Base-by-base conservation (phyloP, 192 early-diverging fungal genomes). In the Coemansia sp. region DNA sequence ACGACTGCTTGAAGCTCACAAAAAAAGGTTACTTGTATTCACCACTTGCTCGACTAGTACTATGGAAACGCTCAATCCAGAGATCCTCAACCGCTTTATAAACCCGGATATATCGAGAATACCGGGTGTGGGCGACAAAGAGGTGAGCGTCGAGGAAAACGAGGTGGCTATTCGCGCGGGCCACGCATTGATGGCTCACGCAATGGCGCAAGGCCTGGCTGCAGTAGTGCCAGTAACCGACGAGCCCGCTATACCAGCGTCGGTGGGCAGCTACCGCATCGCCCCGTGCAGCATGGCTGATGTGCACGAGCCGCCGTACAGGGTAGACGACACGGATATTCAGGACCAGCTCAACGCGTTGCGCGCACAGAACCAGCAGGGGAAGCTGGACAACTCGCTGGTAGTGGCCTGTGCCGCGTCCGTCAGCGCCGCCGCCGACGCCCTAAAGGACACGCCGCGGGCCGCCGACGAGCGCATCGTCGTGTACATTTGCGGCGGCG, bases 401-500 rank as follows among this genome's bases (percentile, higher is more conserved):
- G 57, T 59, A 0, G 38, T 59, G n/a, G 56, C 57, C 1, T 15
- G 50, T 29, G 46, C 63, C 3, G 50, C 49, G 6, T 30, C 28
- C 6, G 15, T 58, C 0, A 5, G 11, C 5, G 19, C 1, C 2
- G 19, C 20, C n/a, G 31, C 19, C 2, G 15, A 53, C 6, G 20
- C 42, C 20, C 23, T 66, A 3, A 38, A 14, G 3, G 38, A 49
- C 14, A 35, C 3, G 7, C 56, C 64, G 4, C n/a, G 38, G 14
- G 0, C 3, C 5, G 22, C 41, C 5, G 30, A 21, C 30, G 66
- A 69, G 50, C 59, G 38, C 4, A 51, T 69, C 22, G 28, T 53
- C 2, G 2, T 69, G 4, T 62, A 43, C 25, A 10, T 69, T 5
- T 39, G 43, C 8, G 66, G 66, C 0, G 66, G 66, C 11, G 66